These are phyloP conservation scores for Rhizopus arrhizus DNA, from an alignment of 371 early-diverging fungal species.

Conservation along the genomic window DNA sequence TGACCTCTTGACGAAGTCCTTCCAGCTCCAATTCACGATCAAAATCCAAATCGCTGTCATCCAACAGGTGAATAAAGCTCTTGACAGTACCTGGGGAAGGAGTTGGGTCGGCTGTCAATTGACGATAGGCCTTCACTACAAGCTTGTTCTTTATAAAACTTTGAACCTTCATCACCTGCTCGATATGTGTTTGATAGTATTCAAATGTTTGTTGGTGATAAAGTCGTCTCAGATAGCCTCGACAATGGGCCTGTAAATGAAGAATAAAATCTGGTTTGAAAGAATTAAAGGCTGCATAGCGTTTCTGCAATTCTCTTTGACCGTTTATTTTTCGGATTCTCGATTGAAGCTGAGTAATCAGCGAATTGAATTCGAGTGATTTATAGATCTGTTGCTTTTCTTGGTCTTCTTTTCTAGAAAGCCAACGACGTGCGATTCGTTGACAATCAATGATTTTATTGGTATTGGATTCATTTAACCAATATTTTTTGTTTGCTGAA, in stretches of 20 bases:
- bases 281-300: slow-evolving; percentile 14
- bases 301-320: slow-evolving; percentile 44
- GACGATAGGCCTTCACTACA: slow-evolving; percentile 78
- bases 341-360: slow-evolving; percentile 64
- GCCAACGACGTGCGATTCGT: slow-evolving; percentile 55
- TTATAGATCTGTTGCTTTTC: neutral
- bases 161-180: slow-evolving; percentile 83
- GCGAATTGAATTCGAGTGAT: slow-evolving; percentile 24
- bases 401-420: slow-evolving; percentile 48
- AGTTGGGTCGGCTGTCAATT: slow-evolving; percentile 72
- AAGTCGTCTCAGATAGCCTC: slow-evolving; percentile 67
- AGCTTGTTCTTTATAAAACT: slow-evolving; percentile 80
- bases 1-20: slow-evolving; percentile 79
- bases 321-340: slow-evolving; percentile 61
- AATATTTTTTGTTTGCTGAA: slow-evolving; percentile 16
- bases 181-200: slow-evolving; percentile 69
- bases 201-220: slow-evolving; percentile 58
- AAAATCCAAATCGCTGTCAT: slow-evolving; percentile 90
- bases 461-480: slow-evolving; percentile 31
- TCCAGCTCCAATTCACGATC: slow-evolving; percentile 92
- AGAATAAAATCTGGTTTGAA: slow-evolving; percentile 29
- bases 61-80: slow-evolving; percentile 86
- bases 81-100: slow-evolving; percentile 82
- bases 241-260: slow-evolving; percentile 73
- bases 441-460: slow-evolving; percentile 57